phyloP scores from a whole-genome alignment of 139 green algal genomes.

The Coccomyxa sp. region DNA sequence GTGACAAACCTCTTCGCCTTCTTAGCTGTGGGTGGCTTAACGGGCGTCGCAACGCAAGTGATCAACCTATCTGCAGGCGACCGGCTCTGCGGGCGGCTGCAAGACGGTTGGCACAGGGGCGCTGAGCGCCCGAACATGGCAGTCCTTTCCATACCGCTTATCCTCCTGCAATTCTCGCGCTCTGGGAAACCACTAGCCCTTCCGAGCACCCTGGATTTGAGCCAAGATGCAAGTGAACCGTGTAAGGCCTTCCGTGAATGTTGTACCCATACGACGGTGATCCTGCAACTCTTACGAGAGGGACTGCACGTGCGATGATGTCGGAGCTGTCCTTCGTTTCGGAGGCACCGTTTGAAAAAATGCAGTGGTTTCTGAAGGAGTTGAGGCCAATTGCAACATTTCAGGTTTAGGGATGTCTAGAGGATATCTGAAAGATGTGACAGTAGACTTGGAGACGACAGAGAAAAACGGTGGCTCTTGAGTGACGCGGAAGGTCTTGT shows the following conservation, averaged over 20 bases:
- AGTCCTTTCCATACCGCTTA: neutral
- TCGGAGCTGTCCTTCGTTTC: neutral
- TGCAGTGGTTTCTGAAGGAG: too few relatives aligned
- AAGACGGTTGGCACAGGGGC: neutral
- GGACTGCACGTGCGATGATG: neutral
- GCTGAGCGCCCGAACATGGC: neutral
- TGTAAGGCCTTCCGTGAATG: neutral
- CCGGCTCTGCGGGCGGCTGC: neutral
- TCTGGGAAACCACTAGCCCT: neutral
- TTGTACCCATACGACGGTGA: neutral
- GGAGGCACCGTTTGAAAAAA: too few relatives aligned
- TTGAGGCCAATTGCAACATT: too few relatives aligned
- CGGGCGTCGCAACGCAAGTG: constrained; percentile 56
- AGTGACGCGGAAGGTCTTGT: too few relatives aligned
- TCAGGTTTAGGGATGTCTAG: too few relatives aligned
- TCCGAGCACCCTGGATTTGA: neutral
- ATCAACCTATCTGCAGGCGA: neutral
- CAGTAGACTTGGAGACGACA: too few relatives aligned
- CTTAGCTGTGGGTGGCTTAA: constrained; percentile 61
- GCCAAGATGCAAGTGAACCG: neutral
- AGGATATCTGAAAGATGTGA: too few relatives aligned
- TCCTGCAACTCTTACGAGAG: neutral
- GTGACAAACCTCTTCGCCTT: constrained; percentile 50
- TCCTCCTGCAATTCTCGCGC: neutral
- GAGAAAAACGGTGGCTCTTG: too few relatives aligned